Conservation (phyloP, 805 yeast genomes). For the Isabelozyma rhagii region DNA sequence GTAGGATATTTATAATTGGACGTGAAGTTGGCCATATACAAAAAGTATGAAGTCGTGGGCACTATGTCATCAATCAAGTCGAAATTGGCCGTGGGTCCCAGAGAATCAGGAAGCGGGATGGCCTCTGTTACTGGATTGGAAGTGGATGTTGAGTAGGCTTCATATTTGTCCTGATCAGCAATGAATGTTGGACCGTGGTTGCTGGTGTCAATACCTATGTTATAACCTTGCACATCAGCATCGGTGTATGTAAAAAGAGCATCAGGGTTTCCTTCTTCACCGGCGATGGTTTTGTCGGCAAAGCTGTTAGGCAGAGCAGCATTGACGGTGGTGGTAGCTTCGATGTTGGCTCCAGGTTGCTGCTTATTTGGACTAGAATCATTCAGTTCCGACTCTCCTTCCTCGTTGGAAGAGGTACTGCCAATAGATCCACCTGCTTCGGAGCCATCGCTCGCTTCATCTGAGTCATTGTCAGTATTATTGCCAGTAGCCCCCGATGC, state of each 20-base stretch:
- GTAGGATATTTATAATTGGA: background rate
- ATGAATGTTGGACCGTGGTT: background rate
- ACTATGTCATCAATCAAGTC: background rate
- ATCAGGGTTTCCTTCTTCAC: background rate
- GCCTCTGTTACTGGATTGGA: background rate
- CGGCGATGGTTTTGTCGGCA: background rate
- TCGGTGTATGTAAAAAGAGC: background rate
- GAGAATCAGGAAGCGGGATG: background rate
- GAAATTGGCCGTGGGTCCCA: background rate
- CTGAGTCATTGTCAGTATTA: too few relatives aligned
- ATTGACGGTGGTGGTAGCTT: too few relatives aligned
- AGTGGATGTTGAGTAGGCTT: background rate
- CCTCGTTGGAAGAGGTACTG: background rate
- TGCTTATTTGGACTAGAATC: background rate
- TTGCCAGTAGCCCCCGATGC: too few relatives aligned
- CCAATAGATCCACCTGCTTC: background rate
- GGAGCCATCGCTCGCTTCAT: background rate
- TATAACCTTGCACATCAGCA: background rate
- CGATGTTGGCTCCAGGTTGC: background rate
- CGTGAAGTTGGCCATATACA: background rate
- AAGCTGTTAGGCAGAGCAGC: too few relatives aligned
- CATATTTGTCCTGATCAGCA: background rate
- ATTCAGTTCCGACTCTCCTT: background rate
- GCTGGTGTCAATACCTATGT: background rate
- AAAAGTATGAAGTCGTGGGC: background rate